phyloP scores from a whole-genome alignment of 768 basidiomycete genomes.

The Ramaria rubella region DNA sequence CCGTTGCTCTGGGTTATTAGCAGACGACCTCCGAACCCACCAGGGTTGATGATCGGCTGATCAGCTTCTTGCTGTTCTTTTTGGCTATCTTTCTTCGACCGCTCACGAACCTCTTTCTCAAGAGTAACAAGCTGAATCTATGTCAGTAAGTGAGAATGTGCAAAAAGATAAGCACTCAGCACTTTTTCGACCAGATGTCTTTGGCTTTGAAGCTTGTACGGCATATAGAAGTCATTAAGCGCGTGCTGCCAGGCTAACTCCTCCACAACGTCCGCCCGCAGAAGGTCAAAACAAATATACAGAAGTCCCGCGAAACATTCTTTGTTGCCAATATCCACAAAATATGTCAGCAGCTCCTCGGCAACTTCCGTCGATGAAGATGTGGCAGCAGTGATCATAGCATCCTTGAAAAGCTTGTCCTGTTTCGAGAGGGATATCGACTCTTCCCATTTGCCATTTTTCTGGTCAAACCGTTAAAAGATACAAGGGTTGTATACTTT shows the following conservation, averaged over 20 bases:
- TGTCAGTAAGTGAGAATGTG: background rate
- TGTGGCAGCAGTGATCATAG: conserved; percentile 86
- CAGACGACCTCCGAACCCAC: conserved; percentile 50
- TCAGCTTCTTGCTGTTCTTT: conserved; percentile 89
- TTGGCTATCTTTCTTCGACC: conserved; percentile 75
- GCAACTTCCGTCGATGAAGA: conserved; percentile 83
- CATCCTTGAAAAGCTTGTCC: conserved; percentile 96
- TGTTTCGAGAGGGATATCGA: conserved; percentile 93
- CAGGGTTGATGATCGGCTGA: conserved; percentile 84
- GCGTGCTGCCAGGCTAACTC: conserved; percentile 96
- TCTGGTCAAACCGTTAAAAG: conserved; percentile 42
- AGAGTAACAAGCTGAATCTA: conserved; percentile 57
- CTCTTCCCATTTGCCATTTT: conserved; percentile 94
- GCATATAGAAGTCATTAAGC: conserved; percentile 96
- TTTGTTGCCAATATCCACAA: conserved; percentile 97
- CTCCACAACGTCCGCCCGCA: conserved; percentile 87
- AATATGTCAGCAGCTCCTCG: conserved; percentile 92
- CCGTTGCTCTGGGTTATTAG: conserved; percentile 73
- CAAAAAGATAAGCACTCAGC: conserved; percentile 4
- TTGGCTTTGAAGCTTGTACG: conserved; percentile 85
- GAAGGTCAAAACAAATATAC: conserved; percentile 91
- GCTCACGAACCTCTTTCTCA: conserved; percentile 86
- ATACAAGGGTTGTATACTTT: background rate
- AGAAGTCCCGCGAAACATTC: conserved; percentile 92
- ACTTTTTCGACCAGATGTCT: conserved; percentile 75